Percentiles rank a stretch among this genome's conserved stretches.
Evolutionary conservation across 345 rosid species (phyloP).

Genomic region (Crucihimalaya himalaica): DNA sequence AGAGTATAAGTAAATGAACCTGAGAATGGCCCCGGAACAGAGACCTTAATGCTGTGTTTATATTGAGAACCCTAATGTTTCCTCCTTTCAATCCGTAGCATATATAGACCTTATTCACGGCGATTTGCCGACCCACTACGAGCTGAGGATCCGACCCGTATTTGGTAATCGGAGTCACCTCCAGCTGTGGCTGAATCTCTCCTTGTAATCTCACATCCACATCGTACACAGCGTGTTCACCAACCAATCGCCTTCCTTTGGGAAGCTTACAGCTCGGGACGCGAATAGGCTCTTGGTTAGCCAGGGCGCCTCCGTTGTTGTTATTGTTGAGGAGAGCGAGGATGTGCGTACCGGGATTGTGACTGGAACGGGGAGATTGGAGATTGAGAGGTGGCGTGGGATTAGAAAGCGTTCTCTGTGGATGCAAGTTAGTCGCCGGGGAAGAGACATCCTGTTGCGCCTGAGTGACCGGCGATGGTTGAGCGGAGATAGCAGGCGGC

Average conservation of each 20-base stretch:
- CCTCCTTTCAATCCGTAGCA: constrained; percentile 91
- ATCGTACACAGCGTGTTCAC: constrained; percentile 59
- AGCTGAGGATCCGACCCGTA: constrained; percentile 87
- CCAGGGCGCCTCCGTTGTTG: constrained; percentile 23
- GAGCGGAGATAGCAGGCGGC: constrained; percentile 33
- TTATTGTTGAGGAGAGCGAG: constrained; percentile 62
- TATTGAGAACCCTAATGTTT: constrained; percentile 76
- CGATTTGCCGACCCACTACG: constrained; percentile 79
- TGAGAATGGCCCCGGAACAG: constrained; percentile 80
- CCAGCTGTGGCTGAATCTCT: constrained; percentile 81
- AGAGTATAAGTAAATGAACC: constrained; percentile 43
- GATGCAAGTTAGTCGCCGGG: constrained; percentile 41
- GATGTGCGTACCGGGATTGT: constrained; percentile 65
- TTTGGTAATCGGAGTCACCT: constrained; percentile 89
- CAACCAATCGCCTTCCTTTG: constrained; percentile 62
- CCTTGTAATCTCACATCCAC: constrained; percentile 64
- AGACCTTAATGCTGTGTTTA: constrained; percentile 77
- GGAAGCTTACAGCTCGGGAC: constrained; percentile 58
- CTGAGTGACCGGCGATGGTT: constrained; percentile 26
- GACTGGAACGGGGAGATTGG: constrained; percentile 40
- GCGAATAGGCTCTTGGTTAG: constrained; percentile 45
- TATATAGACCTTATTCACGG: constrained; percentile 72
- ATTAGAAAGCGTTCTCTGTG: constrained; percentile 42
- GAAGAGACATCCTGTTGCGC: constrained; percentile 28
- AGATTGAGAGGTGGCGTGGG: constrained; percentile 48